Base-by-base conservation (phyloP, 164 flowering plant species). In the Magnolia officinalis region DNA sequence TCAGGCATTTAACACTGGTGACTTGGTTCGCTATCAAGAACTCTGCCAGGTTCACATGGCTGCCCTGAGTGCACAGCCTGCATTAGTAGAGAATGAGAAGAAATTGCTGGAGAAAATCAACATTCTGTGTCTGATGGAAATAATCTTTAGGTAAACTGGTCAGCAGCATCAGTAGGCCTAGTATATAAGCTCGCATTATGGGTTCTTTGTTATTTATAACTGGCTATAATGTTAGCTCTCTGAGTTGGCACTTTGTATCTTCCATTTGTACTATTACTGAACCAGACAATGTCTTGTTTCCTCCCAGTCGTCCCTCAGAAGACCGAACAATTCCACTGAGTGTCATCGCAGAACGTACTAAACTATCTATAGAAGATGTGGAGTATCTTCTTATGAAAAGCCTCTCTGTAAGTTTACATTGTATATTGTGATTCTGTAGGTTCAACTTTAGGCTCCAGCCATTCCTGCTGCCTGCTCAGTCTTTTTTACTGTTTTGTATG, bases 331-430 rank as follows among this genome's bases (percentile, higher is more conserved):
- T 96, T 79, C 97, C 99, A 20, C 79, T 94, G 68, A 83, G 72
- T 50, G 75, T 91, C 76, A 92, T 96, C 81, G 94, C 97, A 9
- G 94, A 92, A 75, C 90, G 91, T 69, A 96, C 99, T 52, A 92
- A 87, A 78, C 95, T 96, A 73, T 84, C 96, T 7, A 74, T 91
- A 4, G 97, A 91, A 84, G 97, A 92, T 79, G 99, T 92, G 72
- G 97, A 96, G 79, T 88, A 88, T 85, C 99, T 96, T 81, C 93
- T 96, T 67, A 92, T 96, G 97, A 96, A 94, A 89, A 89, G 96
- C 81, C 91, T 96, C 63, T 94, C 98, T 76, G 98, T 96, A 85
- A 91, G 98, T 87, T 10, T n/a, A 16, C 26, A 50, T 29, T 26
- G 0, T 21, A 0, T 37, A 58, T 2, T 50, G 21, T 70, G 24